phyloP scores from a whole-genome alignment of 2,329 filamentous ascomycete species.

The Cryphonectria radicalis region DNA sequence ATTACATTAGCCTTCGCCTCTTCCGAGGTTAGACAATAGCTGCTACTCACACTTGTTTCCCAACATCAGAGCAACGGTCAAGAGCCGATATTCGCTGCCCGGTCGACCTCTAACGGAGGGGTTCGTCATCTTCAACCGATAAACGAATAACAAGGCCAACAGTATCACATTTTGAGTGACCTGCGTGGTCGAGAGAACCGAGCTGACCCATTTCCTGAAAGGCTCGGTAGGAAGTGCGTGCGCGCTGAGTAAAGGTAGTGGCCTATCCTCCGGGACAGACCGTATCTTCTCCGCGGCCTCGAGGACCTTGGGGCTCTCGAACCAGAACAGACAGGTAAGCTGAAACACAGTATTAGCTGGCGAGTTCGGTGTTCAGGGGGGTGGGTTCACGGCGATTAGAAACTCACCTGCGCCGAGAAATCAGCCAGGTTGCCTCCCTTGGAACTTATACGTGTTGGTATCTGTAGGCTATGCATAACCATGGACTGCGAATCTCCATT shows the following conservation, averaged over 20 bases:
- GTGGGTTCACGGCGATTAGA: not conserved
- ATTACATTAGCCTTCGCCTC: constrained; percentile 7
- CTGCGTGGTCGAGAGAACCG: constrained; percentile 89
- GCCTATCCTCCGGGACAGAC: constrained; percentile 44
- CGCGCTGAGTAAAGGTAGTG: constrained; percentile 60
- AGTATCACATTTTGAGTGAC: constrained; percentile 95
- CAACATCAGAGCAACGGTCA: constrained; percentile 95
- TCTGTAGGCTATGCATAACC: constrained; percentile 66
- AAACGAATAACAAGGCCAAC: constrained; percentile 88
- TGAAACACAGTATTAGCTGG: constrained; percentile 42
- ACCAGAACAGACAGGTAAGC: constrained; percentile 98
- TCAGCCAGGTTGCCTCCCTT: constrained; percentile 78
- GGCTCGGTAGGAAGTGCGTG: constrained; percentile 78
- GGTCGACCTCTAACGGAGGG: constrained; percentile 86
- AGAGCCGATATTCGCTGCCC: constrained; percentile 88
- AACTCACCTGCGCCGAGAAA: constrained; percentile 77
- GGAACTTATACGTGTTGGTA: constrained; percentile 76
- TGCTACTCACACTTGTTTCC: constrained; percentile 84
- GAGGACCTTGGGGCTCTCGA: constrained; percentile 83
- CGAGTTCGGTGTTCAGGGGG: not conserved
- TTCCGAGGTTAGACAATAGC: constrained; percentile 1
- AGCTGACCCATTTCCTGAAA: constrained; percentile 93
- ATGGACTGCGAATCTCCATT: constrained; percentile 49
- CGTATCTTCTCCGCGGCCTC: constrained; percentile 70
- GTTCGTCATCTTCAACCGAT: constrained; percentile 88